Conservation (phyloP, 2,329 filamentous ascomycete species). For the Trichoderma atrobrunneum region DNA sequence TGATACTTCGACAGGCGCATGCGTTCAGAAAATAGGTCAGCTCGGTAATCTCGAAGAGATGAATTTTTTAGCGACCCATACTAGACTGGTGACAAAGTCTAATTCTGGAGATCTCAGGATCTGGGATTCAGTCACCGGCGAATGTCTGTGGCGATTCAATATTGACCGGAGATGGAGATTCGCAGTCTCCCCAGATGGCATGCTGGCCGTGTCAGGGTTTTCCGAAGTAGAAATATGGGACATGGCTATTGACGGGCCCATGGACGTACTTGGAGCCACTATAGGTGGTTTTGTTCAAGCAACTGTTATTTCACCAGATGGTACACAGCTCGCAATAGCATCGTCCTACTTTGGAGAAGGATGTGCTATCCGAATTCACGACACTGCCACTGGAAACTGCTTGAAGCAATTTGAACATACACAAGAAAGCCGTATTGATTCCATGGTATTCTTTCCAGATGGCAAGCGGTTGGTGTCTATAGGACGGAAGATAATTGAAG, state of each 20-base stretch:
- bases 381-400: not conserved
- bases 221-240: not conserved
- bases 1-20: not conserved
- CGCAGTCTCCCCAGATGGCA: not conserved
- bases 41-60: fast-evolving
- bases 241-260: not conserved
- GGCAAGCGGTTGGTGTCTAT: not conserved
- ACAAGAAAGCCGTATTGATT: fast-evolving
- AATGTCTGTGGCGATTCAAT: not conserved
- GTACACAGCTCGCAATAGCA: not conserved
- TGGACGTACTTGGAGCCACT: too few relatives aligned
- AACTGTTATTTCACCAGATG: not conserved
- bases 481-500: fast-evolving
- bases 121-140: not conserved
- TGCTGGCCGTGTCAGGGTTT: not conserved
- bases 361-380: not conserved
- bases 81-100: not conserved
- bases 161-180: fast-evolving
- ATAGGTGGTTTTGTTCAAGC: not conserved
- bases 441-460: not conserved
- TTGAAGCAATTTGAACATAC: not conserved
- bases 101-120: fast-evolving
- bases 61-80: not conserved
- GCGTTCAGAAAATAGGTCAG: not conserved
- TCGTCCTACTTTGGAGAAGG: fast-evolving